Conservation (phyloP, 2,329 filamentous ascomycete species). For the Coniochaeta ligniaria region DNA sequence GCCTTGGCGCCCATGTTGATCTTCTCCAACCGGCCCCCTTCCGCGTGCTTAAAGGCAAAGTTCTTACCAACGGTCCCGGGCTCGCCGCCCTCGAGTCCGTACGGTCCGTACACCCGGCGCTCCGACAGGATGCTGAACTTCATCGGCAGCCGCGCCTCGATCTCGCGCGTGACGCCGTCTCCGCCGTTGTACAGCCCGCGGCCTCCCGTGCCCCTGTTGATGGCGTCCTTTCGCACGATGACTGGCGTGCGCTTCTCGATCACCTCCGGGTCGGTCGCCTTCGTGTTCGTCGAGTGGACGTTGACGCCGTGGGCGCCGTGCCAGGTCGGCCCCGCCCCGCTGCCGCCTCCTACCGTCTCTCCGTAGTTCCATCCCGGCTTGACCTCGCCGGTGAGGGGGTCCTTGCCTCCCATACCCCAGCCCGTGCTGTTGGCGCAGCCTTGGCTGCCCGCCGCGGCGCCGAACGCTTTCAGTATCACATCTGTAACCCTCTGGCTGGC, state of each 20-base stretch:
- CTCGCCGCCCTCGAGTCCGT: conserved; percentile 65
- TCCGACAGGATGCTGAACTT: conserved; percentile 66
- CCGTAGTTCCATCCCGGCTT: conserved; percentile 22
- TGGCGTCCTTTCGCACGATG: conserved; percentile 21
- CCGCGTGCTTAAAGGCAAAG: conserved; percentile 20
- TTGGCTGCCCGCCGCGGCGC: conserved; percentile 13
- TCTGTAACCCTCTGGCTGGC: conserved; percentile 22
- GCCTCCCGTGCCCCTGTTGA: conserved; percentile 16
- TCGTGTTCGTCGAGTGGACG: conserved; percentile 29
- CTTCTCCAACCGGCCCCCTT: background rate
- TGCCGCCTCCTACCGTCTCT: conserved; percentile 26
- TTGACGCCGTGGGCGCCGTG: conserved; percentile 21
- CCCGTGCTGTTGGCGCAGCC: conserved; percentile 19
- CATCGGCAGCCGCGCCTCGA: conserved; percentile 64
- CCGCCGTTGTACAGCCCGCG: conserved; percentile 45
- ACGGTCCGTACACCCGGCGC: conserved; percentile 61
- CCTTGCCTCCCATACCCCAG: conserved; percentile 16
- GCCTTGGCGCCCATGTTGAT: background rate
- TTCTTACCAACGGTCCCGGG: conserved; percentile 62
- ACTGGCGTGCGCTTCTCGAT: conserved; percentile 26
- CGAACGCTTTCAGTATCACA: conserved; percentile 20
- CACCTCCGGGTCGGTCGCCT: conserved; percentile 28
- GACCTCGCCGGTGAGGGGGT: conserved; percentile 14
- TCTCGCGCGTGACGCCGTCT: conserved; percentile 61
- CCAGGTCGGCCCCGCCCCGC: conserved; percentile 22